Evolutionary conservation across 257 asterid species (phyloP), one percentile per base, ranked within the genome.

Genomic region (Lantana camara): DNA sequence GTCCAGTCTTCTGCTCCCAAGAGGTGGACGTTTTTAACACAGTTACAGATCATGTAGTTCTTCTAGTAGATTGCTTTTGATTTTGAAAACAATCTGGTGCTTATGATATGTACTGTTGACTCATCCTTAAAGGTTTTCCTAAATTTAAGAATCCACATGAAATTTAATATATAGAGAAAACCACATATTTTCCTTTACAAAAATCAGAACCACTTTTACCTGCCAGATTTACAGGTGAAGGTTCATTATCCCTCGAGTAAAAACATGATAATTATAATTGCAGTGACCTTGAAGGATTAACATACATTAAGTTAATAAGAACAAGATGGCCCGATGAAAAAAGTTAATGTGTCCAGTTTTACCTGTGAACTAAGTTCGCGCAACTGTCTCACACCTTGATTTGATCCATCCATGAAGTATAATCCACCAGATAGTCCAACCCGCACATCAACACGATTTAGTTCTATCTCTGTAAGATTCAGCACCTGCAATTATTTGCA

Each of bases 381-480:
- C 78, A 90, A 75, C 81, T 85, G 95, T 49, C 91, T 82, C 74
- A 90, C 90, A 50, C 95, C 95, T 85, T 90, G 97, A 70, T 90
- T 96, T 69, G 97, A 87, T 64, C 88, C 95, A 75, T 90, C 97
- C 97, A 87, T 90, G 77, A 83, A 90, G 88, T 90, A 90, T 17
- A 85, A 77, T 48, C 95, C 97, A 72, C 96, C 97, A n/a, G 96
- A 80, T 32, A 90, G 79, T 53, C 97, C 97, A 60, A 90, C 96
- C 64, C 97, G 76, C 27, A 90, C 73, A 75, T 90, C 97, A 54
- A 90, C 95, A 29, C 90, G 88, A 70, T 82, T 90, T 50, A 90
- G 84, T 62, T 85, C 96, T 73, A 90, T 82, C 80, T 90, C 96
- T 4, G 97, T 90, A 75, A 90, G 83, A 83, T 85, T 87, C 74